Base-by-base conservation (phyloP, 805 yeast genomes). In the Candida manassasensis region DNA sequence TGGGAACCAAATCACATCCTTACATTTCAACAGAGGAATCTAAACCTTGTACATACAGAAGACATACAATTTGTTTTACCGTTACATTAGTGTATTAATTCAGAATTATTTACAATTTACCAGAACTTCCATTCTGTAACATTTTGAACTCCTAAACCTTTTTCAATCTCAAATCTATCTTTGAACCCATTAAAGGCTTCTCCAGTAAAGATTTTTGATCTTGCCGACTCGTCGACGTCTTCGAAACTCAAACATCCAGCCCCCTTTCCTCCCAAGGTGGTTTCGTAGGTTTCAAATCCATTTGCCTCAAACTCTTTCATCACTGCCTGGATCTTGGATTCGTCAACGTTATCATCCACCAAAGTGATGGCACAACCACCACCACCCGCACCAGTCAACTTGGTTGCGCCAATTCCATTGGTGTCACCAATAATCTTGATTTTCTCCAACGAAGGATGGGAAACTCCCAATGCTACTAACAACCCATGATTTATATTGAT, bases 341-440 rank as follows among this genome's bases (percentile, higher is more conserved):
- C 66, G 1, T 48, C 47, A 1, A 56, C 60, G 2, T 63, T 67
- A 27, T 73, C 77, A 32, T 74, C 64, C 11, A 89, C 67, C 25
- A 93, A 61, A 0, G 97, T 93, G 37, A 93, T 82, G 8, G 97
- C 95, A 67, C 98, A 93, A 2, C 98, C 98, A 34, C 98, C 98
- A 14, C 98, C 98, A 22, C 98, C 98, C 0, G 98, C 98, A 27
- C 98, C 98, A 0, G 98, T 93, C 36, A 93, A 71, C 57, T 93
- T 93, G 0, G 98, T 90, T 39, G 83, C 79, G 6, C 98, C 98
- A 12, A 93, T 57, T 3, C 65, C 54, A 38, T 76, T 49, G 34
- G 69, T 71, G 50, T 84, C 89, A 16, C 86, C 73, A n/a, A 77
- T 63, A 14, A 75, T 60, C 49, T 79, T 81, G 19, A 90, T 77